Base-by-base conservation (phyloP, 2,329 filamentous ascomycete genomes). In the Ciborinia camelliae region DNA sequence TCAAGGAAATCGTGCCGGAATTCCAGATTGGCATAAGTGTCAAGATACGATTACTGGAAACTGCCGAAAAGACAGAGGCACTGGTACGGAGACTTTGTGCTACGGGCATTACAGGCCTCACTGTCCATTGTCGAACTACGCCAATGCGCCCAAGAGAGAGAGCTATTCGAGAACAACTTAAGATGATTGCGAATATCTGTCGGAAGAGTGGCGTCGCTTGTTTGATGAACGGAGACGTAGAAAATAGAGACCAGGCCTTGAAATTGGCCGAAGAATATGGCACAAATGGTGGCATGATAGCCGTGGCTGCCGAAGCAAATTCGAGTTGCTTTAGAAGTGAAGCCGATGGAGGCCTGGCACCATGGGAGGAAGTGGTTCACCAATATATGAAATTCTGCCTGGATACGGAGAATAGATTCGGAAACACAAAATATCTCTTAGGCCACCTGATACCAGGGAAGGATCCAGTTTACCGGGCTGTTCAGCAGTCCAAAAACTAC, bases 281-380 rank as follows among this genome's bases (percentile, higher is more conserved):
- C n/a, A 90, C 90, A 7, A 93, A 98, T 73, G 94, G 93, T 7
- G 95, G 91, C 67, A 99, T 99, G 95, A 98, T 99, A 72, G 95
- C 95, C 12, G 95, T 92, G 3, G 85, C 91, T 4, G 95, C 95
- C 1, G 95, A 99, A 80, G 86, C 88, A 68, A 99, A 99, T 74
- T 86, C 92, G 3, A 96, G 91, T 69, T 93, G 90, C 73, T 99
- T 99, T 80, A 84, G 90, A 47, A 76, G 83, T 1, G 78, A 84
- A 45, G 84, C 81, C 0, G 84, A 91, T 48, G 92, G 92, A 14
- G 92, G 91, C 1, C 74, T 88, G 41, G 83, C 86, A 0, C 80
- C 84, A 0, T 98, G 94, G 94, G 79, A 82, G 66, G 88, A 94
- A 58, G 87, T 96, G 1, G 90, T 90, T 3, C 83, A 86, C 68